phyloP scores from a whole-genome alignment of 2,329 filamentous ascomycete genomes.

The Albophoma yamanashiensis region DNA sequence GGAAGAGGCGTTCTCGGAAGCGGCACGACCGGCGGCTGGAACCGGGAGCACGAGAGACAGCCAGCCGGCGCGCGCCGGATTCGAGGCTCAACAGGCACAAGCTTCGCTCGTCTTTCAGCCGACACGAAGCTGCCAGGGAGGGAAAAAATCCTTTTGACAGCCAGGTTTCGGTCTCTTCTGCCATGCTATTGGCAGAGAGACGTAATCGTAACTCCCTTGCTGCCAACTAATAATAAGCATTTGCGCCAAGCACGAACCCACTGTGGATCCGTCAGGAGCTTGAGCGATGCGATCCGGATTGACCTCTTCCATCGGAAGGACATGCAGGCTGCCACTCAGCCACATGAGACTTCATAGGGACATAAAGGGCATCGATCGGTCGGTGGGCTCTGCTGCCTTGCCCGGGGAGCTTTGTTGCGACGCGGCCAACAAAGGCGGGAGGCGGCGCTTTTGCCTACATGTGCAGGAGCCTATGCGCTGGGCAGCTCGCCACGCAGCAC shows the following conservation, averaged over 20 bases:
- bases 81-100: not conserved
- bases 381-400: not conserved
- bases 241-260: not conserved
- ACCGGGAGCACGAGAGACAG: not conserved
- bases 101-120: not conserved
- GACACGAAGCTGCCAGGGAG: not conserved
- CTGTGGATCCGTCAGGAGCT: not conserved
- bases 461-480: not conserved
- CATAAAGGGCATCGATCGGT: not conserved
- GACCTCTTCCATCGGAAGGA: not conserved
- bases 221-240: not conserved
- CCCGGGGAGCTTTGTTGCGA: not conserved
- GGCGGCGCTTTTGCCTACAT: not conserved
- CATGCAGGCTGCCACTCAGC: not conserved
- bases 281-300: not conserved
- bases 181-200: not conserved
- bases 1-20: not conserved
- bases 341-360: not conserved
- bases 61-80: not conserved
- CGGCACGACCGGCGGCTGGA: not conserved
- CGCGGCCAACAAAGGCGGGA: not conserved
- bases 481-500: not conserved
- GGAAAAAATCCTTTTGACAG: not conserved
- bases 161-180: not conserved
- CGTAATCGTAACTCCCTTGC: not conserved